These are phyloP conservation scores for Salvia splendens DNA, from an alignment of 257 asterid species.

Conservation along the genomic window DNA sequence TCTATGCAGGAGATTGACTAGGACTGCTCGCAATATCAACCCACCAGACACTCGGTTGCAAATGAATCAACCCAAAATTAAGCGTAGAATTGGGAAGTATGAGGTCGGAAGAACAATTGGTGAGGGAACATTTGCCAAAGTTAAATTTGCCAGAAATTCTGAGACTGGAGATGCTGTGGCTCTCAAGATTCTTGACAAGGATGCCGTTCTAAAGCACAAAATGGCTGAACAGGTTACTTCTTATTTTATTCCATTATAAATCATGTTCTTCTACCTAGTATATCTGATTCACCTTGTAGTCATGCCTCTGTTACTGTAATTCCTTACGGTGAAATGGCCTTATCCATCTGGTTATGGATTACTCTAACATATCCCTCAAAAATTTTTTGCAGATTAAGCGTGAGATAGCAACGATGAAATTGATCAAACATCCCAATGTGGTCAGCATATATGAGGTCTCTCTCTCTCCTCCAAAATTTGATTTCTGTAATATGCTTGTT, in stretches of 20 bases:
- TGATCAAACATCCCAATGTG: constrained; percentile 89
- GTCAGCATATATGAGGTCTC: constrained; percentile 75
- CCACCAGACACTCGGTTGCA: constrained; percentile 15
- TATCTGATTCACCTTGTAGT: not conserved
- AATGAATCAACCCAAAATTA: constrained; percentile 73
- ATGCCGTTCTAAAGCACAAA: constrained; percentile 87
- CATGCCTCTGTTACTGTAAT: not conserved
- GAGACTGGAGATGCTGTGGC: constrained; percentile 83
- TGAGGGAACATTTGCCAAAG: constrained; percentile 96
- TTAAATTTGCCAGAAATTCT: constrained; percentile 79
- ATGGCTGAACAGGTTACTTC: constrained; percentile 85
- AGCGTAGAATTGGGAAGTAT: constrained; percentile 80
- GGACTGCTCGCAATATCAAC: constrained; percentile 8
- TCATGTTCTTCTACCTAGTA: not conserved
- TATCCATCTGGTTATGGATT: constrained; percentile 11
- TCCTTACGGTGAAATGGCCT: constrained; percentile 1
- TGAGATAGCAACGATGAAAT: constrained; percentile 90
- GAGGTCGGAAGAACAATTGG: constrained; percentile 97
- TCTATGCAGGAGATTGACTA: constrained; percentile 37
- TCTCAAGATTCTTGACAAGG: constrained; percentile 87
- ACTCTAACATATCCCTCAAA: constrained; percentile 19
- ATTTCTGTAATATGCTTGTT: constrained; percentile 1
- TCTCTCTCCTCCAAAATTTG: constrained; percentile 1
- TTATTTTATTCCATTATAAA: not conserved
- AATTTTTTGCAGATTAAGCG: constrained; percentile 66